Evolutionary conservation across 2,329 filamentous ascomycete genomes (phyloP).

Genomic region (Sclerotinia spermophila): DNA sequence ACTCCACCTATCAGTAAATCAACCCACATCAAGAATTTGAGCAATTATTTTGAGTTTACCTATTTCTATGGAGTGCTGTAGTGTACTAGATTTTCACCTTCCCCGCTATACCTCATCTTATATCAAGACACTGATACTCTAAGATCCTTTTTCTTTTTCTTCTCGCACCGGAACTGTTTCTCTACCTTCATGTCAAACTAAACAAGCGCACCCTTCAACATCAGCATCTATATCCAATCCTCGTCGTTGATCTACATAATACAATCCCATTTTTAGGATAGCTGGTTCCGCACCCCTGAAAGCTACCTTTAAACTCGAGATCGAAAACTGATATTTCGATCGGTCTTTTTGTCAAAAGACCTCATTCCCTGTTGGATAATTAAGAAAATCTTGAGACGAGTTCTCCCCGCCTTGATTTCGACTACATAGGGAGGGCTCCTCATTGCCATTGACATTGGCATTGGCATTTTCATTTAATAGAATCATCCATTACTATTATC

Average conservation of each 20-base stretch:
- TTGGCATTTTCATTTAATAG: background rate
- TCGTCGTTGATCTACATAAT: constrained; percentile 2
- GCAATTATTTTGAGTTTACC: background rate
- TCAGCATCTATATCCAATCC: background rate
- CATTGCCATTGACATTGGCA: background rate
- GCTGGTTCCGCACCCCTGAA: background rate
- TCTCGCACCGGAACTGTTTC: background rate
- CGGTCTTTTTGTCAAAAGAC: background rate
- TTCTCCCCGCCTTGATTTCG: constrained; percentile 3
- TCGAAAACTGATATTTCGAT: constrained; percentile 11
- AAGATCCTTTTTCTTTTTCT: background rate
- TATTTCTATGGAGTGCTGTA: background rate
- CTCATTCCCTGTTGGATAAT: background rate
- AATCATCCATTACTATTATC: background rate
- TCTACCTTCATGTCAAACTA: constrained; percentile 10
- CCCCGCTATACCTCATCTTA: background rate
- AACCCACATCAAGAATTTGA: background rate
- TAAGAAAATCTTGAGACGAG: background rate
- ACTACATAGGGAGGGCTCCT: constrained; percentile 4
- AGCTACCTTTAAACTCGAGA: background rate
- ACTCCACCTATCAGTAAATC: background rate
- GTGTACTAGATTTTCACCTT: background rate
- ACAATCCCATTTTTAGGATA: background rate
- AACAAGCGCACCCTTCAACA: constrained; percentile 4
- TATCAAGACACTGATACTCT: background rate